Conservation (phyloP, 2,329 filamentous ascomycete species). For the Ophiostoma novo-ulmi region DNA sequence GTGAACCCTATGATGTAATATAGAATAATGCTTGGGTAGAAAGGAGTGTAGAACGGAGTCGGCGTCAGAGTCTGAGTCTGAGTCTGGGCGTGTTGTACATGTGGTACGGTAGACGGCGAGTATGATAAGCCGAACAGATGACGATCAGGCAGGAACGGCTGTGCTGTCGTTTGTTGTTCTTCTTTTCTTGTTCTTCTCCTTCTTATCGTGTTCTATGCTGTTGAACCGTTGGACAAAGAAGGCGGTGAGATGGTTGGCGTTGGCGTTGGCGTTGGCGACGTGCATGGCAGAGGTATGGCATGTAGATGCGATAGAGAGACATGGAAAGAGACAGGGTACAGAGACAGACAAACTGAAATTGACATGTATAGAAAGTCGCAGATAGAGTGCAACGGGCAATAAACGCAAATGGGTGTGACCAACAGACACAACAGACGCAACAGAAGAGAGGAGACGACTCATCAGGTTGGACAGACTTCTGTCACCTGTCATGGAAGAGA, state of each 20-base stretch:
- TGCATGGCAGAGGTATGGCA: neutral
- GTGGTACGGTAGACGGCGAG: neutral
- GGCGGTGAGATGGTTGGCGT: neutral
- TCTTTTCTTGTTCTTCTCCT: neutral
- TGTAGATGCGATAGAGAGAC: neutral
- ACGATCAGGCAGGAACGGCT: constrained; percentile 1
- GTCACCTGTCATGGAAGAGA: constrained; percentile 1
- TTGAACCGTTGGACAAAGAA: neutral
- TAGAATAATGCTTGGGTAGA: neutral
- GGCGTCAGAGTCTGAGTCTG: neutral
- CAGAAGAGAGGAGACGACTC: neutral
- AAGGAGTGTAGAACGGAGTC: neutral
- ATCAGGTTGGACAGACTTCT: constrained; percentile 8
- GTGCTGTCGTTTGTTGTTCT: neutral
- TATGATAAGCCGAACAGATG: neutral
- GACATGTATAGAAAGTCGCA: neutral
- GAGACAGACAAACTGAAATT: neutral
- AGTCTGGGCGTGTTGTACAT: constrained; percentile 1
- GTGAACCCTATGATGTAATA: neutral
- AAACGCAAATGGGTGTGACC: neutral
- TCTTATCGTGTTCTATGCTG: neutral
- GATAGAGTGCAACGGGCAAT: neutral
- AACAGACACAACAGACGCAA: neutral
- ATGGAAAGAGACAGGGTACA: neutral
- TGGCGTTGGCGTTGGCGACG: neutral